Base-by-base conservation (phyloP, 1,284 basidiomycete species). In the Volvariella surrecta region DNA sequence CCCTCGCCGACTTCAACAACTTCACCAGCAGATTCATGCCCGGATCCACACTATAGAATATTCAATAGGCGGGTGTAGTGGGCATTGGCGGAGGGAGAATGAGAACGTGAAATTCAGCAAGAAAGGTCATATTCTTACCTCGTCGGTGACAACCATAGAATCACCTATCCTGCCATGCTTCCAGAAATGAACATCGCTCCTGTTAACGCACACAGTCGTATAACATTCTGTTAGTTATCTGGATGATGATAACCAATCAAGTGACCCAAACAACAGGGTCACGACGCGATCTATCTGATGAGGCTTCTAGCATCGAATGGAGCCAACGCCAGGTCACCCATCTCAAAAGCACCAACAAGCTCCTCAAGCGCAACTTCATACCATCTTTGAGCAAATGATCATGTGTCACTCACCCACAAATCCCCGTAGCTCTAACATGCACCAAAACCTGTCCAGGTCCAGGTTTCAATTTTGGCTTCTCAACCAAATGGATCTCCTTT, bases 121-220 rank as follows among this genome's bases (percentile, higher is more conserved):
- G 34, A 35, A 19, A 35, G 34, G 30, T 31, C 1, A 17, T 10
- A 41, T 2, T 24, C 49, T 45, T 47, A 74, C 75, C 60, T 79
- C 76, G 46, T 79, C 78, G 19, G 70, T 73, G 24, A 81, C 79
- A 20, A 80, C 62, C 79, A 82, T 82, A 0, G 76, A 75, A 50
- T 78, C 74, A 15, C 77, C 77, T 42, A 82, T 70, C 22, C 72
- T 61, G 2, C 77, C 77, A 56, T 81, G 76, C 50, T 78, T 68
- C 77, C 77, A 80, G 55, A 80, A 81, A 54, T 80, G 77, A 49
- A 80, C 73, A 47, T 80, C 77, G 42, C 74, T 73, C 62, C 73
- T 74, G 47, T 35, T 39, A 45, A 19, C 8, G 20, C 11, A 15
- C 9, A 18, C 9, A 31, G 30, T 31, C 30, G 9, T n/a, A n/a